phyloP scores from a whole-genome alignment of 352 stramenopile genomes.

The Globisporangium cederbergense region DNA sequence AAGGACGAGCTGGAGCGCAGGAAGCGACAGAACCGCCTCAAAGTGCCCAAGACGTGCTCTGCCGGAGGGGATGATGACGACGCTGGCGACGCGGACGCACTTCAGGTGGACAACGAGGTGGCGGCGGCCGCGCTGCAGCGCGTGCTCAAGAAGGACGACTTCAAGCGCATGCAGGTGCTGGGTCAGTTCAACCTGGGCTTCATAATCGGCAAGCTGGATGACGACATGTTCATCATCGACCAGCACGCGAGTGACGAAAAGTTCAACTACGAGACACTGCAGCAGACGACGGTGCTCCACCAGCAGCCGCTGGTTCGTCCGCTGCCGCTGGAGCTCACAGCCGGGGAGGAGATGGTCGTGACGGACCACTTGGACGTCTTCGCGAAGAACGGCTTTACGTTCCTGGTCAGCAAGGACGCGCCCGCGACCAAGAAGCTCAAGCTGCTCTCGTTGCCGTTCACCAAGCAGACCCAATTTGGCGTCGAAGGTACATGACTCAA shows the following conservation, averaged over 20 bases:
- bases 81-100: conserved; percentile 2
- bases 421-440: conserved; percentile 58
- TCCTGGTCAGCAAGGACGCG: conserved; percentile 45
- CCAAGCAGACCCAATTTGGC: conserved; percentile 85
- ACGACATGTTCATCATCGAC: conserved; percentile 98
- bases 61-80: conserved; percentile 8
- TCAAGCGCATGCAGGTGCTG: conserved; percentile 90
- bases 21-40: conserved; percentile 21
- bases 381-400: conserved; percentile 93
- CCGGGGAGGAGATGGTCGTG: conserved; percentile 92
- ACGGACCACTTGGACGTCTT: conserved; percentile 94
- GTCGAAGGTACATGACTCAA: conserved; percentile 41
- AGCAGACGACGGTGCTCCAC: conserved; percentile 90
- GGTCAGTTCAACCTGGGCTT: conserved; percentile 99
- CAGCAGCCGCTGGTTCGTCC: conserved; percentile 94
- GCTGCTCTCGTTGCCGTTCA: conserved; percentile 82
- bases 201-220: conserved; percentile 89
- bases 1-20: conserved; percentile 26
- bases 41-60: conserved; percentile 41
- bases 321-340: conserved; percentile 88
- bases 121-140: conserved; percentile 57
- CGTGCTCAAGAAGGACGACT: conserved; percentile 90
- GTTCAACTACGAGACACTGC: conserved; percentile 71
- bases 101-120: conserved; percentile 35
- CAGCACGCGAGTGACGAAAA: conserved; percentile 98